Evolutionary conservation across 2,329 filamentous ascomycete genomes (phyloP).

Genomic region (Calonectria honghensis): DNA sequence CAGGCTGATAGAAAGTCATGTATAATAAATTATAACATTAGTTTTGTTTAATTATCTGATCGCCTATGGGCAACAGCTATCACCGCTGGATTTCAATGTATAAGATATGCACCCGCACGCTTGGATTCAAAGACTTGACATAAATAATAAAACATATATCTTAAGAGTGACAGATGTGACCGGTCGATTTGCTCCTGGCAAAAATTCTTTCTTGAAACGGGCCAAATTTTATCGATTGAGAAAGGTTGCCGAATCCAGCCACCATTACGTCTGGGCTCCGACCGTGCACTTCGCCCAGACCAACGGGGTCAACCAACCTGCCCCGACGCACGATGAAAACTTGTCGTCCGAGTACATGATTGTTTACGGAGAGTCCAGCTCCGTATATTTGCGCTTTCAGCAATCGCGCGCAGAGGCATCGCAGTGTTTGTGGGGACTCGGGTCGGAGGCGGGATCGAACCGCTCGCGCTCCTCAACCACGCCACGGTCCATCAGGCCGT

Average conservation of each 20-base stretch:
- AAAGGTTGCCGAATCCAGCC: not conserved
- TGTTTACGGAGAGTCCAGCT: not conserved
- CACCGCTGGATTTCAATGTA: no score
- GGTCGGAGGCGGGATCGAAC: not conserved
- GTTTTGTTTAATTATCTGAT: no score
- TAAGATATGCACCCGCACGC: no score
- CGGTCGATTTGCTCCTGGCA: not conserved
- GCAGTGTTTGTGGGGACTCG: not conserved
- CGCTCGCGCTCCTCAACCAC: not conserved
- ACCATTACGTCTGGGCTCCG: not conserved
- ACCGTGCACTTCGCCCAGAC: not conserved
- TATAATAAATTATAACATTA: no score
- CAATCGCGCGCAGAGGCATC: not conserved
- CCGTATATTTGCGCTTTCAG: not conserved
- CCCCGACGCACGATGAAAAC: not conserved
- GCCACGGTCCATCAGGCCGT: not conserved
- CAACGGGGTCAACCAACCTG: not conserved
- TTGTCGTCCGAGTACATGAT: not conserved
- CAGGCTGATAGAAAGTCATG: no score
- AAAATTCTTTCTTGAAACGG: not conserved
- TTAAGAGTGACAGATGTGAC: not conserved
- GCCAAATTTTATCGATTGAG: not conserved
- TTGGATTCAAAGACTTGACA: not conserved
- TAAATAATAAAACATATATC: not conserved
- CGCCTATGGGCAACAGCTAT: no score